A percentile compares a stretch with the other conserved stretches of the same genome.
Evolutionary conservation across 2,329 filamentous ascomycete species (phyloP).

Genomic region (Trichoderma gracile): DNA sequence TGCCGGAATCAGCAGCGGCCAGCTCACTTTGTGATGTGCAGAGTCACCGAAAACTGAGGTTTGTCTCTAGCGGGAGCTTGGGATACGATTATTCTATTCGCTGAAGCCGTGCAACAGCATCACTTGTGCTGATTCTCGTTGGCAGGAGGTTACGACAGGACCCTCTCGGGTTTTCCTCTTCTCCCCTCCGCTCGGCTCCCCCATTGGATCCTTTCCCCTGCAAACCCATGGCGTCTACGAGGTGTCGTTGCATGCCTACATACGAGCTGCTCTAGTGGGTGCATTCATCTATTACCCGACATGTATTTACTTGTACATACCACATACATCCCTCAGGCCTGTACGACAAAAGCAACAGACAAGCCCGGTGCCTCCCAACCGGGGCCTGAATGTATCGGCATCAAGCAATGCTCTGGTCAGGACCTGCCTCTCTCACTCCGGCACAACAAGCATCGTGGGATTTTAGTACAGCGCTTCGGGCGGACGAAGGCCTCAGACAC

Average conservation of each 20-base stretch:
- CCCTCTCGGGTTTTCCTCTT: neutral
- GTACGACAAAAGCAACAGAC: neutral
- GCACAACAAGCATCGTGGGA: constrained; percentile 16
- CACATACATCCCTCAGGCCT: neutral
- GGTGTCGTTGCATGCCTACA: too few relatives aligned
- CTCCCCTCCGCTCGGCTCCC: neutral
- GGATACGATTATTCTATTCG: constrained; percentile 14
- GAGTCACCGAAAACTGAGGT: constrained; percentile 2
- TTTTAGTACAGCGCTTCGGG: constrained; percentile 20
- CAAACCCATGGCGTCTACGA: neutral
- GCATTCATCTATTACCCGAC: too few relatives aligned
- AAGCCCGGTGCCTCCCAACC: neutral
- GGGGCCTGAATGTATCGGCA: neutral
- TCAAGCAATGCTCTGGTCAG: neutral
- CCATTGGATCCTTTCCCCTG: neutral
- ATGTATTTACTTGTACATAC: too few relatives aligned
- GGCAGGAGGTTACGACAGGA: neutral
- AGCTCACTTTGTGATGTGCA: neutral
- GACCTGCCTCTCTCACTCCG: constrained; percentile 11
- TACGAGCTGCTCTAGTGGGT: too few relatives aligned
- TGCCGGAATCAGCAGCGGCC: constrained; percentile 1
- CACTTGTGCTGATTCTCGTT: too few relatives aligned
- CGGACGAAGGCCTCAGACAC: constrained; percentile 20
- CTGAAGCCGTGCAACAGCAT: neutral
- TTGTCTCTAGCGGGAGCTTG: neutral